Conservation (phyloP, 371 early-diverging fungal species). For the Rhizopus stolonifer region DNA sequence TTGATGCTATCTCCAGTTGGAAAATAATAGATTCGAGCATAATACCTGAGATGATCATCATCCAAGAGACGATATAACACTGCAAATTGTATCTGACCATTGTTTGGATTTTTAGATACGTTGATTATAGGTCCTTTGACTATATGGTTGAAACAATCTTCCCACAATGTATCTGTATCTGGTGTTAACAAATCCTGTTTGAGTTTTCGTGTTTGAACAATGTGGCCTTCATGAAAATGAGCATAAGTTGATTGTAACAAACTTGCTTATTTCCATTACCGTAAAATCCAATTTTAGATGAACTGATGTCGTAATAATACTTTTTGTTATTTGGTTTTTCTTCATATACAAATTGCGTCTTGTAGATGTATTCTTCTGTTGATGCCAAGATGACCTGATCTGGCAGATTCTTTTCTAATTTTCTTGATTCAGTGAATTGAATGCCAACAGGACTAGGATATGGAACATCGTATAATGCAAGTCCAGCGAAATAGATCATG, state of each 20-base stretch:
- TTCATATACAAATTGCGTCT: slow-evolving; percentile 37
- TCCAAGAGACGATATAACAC: slow-evolving; percentile 38
- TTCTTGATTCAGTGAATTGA: slow-evolving; percentile 10
- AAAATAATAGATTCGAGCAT: slow-evolving; percentile 41
- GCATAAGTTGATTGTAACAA: not conserved
- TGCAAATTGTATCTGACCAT: slow-evolving; percentile 25
- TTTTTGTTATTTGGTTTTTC: slow-evolving; percentile 7
- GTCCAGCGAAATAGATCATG: slow-evolving; percentile 42
- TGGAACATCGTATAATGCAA: slow-evolving; percentile 35
- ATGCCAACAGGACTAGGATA: slow-evolving; percentile 40
- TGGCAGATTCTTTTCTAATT: slow-evolving; percentile 4
- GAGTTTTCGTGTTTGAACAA: slow-evolving; percentile 19
- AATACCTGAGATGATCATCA: slow-evolving; percentile 31
- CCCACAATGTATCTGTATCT: slow-evolving; percentile 24
- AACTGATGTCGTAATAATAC: slow-evolving; percentile 17
- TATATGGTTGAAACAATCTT: slow-evolving; percentile 27
- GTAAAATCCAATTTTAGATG: slow-evolving; percentile 16
- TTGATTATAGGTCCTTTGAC: slow-evolving; percentile 33
- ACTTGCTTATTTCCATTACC: slow-evolving; percentile 8
- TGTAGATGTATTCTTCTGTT: slow-evolving; percentile 31
- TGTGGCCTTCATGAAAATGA: slow-evolving; percentile 7
- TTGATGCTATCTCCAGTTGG: not conserved
- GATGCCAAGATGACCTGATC: slow-evolving; percentile 24
- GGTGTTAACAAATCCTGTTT: slow-evolving; percentile 10
- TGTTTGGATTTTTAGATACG: slow-evolving; percentile 14